These are phyloP conservation scores for Hanseniaspora uvarum DNA, from an alignment of 1,139 yeast species.

Conservation along the genomic window DNA sequence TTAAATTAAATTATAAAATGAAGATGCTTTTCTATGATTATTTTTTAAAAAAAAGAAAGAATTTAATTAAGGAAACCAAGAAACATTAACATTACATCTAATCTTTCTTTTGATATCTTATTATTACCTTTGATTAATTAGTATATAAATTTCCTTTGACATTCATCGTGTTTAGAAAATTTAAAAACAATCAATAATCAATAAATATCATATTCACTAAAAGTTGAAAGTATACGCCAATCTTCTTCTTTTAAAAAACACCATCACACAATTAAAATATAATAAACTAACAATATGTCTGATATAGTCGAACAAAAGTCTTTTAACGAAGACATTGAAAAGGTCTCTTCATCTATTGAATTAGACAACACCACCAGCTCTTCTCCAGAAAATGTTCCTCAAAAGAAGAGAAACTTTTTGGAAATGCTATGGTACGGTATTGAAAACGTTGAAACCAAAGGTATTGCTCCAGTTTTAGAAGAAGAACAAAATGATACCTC, in stretches of 20 bases:
- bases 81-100: not conserved
- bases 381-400: not conserved
- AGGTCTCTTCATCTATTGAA: conserved; percentile 8
- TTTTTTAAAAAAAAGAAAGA: no score
- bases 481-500: conserved; percentile 44
- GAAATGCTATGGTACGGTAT: conserved; percentile 15
- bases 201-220: not conserved
- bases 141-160: not conserved
- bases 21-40: no score
- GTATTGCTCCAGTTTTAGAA: conserved; percentile 40
- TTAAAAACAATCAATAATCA: no score
- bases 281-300: conserved; percentile 1
- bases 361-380: not conserved
- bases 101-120: not conserved
- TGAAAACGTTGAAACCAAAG: conserved; percentile 36
- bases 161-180: no score
- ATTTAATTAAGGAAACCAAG: not conserved
- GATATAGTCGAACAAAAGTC: conserved; percentile 9
- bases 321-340: conserved; percentile 14
- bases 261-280: not conserved
- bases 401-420: conserved; percentile 8
- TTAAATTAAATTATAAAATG: not conserved
- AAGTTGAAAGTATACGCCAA: no score
- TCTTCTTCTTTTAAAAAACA: no score
- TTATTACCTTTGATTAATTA: not conserved